Evolutionary conservation across 441 rosid genomes (phyloP).

Genomic region (Omphalea diandra): DNA sequence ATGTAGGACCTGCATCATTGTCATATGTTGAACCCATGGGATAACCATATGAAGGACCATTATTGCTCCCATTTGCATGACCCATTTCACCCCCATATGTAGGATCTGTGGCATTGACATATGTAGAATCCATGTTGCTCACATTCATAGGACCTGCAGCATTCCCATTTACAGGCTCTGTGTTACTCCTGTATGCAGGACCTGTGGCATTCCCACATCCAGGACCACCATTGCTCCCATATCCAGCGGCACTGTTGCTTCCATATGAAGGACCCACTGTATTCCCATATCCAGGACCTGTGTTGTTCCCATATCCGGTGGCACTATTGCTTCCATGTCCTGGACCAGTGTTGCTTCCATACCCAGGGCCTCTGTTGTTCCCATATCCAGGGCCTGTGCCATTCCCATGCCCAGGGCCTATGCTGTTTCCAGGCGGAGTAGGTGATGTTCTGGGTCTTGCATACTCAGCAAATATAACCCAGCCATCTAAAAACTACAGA

Average conservation of each 20-base stretch:
- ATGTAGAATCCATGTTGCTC: neutral
- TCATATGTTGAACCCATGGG: no score
- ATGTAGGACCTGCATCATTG: neutral
- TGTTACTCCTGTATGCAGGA: slow-evolving; percentile 4
- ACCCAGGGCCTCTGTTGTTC: slow-evolving; percentile 28
- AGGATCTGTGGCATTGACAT: neutral
- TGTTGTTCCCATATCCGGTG: neutral
- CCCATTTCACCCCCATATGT: neutral
- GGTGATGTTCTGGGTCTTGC: slow-evolving; percentile 60
- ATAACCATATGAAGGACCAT: neutral
- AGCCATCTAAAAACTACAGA: slow-evolving; percentile 85
- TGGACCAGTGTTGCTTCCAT: neutral
- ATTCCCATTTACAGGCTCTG: neutral
- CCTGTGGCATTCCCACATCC: neutral
- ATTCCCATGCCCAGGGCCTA: slow-evolving; percentile 4
- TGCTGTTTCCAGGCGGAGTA: slow-evolving; percentile 4
- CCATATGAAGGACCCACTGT: neutral
- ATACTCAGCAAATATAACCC: slow-evolving; percentile 97
- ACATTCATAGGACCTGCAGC: neutral
- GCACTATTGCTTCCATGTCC: neutral
- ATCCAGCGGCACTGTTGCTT: neutral
- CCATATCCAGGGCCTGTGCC: slow-evolving; percentile 24
- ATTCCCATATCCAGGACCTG: neutral
- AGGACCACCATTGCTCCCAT: neutral
- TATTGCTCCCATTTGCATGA: neutral